Evolutionary conservation across 2,329 filamentous ascomycete species (phyloP).

Genomic region (Alternaria metachromatica): DNA sequence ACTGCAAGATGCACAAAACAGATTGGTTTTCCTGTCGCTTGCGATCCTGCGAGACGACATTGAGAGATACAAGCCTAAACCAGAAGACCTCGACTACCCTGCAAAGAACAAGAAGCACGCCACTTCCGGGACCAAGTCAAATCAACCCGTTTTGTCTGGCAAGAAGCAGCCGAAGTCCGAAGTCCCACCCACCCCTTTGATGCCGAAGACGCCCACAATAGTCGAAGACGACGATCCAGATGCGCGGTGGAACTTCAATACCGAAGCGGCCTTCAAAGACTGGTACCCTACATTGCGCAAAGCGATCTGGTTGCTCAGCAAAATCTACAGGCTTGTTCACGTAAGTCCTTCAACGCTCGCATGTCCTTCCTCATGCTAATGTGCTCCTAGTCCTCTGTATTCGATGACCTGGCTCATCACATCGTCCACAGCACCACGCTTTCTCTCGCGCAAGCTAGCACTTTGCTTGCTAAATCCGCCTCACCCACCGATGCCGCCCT

Average conservation of each 20-base stretch:
- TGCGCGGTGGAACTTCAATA: conserved; percentile 61
- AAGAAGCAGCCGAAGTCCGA: conserved; percentile 55
- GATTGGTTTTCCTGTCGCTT: conserved; percentile 70
- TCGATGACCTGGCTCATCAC: conserved; percentile 75
- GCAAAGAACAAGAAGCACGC: conserved; percentile 56
- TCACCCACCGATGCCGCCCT: conserved; percentile 78
- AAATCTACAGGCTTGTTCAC: conserved; percentile 73
- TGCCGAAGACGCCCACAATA: conserved; percentile 58
- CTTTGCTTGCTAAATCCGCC: conserved; percentile 70
- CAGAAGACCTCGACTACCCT: conserved; percentile 71
- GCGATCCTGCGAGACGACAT: conserved; percentile 70
- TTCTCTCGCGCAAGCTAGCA: conserved; percentile 79
- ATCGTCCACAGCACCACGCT: conserved; percentile 91
- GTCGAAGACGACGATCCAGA: conserved; percentile 60
- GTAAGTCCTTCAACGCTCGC: conserved; percentile 47
- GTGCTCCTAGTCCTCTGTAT: conserved; percentile 64
- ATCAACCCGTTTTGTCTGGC: conserved; percentile 60
- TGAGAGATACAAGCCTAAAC: conserved; percentile 68
- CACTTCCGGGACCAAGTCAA: conserved; percentile 49
- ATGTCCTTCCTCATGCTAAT: background rate
- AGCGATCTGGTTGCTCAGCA: conserved; percentile 71
- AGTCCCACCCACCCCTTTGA: conserved; percentile 40
- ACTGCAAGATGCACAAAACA: conserved; percentile 71
- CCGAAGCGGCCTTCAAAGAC: conserved; percentile 62
- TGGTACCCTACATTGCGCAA: conserved; percentile 73